Percentiles rank a stretch among this genome's conserved stretches.
Conservation (phyloP, 2,329 filamentous ascomycete genomes). For the Colletotrichum scovillei region DNA sequence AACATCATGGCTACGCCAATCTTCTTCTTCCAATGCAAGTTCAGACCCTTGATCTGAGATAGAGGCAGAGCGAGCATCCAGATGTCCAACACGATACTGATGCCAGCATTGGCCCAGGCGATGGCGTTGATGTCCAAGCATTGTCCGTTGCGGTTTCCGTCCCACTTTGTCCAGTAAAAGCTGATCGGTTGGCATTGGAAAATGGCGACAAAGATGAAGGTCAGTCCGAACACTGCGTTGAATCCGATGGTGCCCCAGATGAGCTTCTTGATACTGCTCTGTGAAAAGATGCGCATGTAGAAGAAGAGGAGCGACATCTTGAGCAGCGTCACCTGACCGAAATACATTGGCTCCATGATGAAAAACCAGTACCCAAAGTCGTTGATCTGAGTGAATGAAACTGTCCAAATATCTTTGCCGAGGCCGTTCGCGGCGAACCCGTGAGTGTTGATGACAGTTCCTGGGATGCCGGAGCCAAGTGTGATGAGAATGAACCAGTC, state of each 20-base stretch:
- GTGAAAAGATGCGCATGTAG: conserved; percentile 66
- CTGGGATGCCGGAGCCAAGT: conserved; percentile 43
- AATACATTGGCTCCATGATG: conserved; percentile 57
- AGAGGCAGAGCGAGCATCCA: conserved; percentile 64
- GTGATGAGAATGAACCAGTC: conserved; percentile 49
- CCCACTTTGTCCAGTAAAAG: conserved; percentile 66
- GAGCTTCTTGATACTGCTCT: conserved; percentile 43
- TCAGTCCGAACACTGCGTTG: conserved; percentile 51
- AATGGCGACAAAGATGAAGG: conserved; percentile 55
- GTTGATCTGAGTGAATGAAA: conserved; percentile 53
- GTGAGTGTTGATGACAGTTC: conserved; percentile 45
- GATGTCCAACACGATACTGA: conserved; percentile 63
- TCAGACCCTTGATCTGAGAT: conserved; percentile 53
- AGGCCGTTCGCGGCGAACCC: conserved; percentile 53
- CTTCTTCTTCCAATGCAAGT: conserved; percentile 60
- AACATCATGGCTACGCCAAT: conserved; percentile 63
- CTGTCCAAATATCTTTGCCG: conserved; percentile 63
- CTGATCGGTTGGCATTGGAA: conserved; percentile 64
- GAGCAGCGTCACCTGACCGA: conserved; percentile 56
- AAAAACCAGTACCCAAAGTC: conserved; percentile 57
- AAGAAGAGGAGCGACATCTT: conserved; percentile 66
- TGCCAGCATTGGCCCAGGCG: conserved; percentile 62
- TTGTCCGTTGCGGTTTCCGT: conserved; percentile 55
- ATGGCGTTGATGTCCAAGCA: conserved; percentile 63
- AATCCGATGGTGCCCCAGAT: conserved; percentile 56